Percentiles rank a stretch among this genome's conserved stretches.
phyloP scores from a whole-genome alignment of 2,329 filamentous ascomycete species.

The Aureobasidium subglaciale region DNA sequence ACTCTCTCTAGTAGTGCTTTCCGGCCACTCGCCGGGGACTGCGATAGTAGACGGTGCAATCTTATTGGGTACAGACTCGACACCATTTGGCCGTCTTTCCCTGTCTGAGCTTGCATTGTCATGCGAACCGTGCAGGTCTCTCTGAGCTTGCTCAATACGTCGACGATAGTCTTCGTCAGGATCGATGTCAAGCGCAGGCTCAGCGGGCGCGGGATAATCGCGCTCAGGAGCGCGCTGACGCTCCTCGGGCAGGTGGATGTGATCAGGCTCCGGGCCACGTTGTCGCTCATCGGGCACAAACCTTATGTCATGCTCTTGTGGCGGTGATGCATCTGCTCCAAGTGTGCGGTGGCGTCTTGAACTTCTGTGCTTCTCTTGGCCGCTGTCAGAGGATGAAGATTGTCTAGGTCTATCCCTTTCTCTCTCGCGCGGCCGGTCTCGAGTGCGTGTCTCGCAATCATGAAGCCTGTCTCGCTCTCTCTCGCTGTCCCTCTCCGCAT shows the following conservation, averaged over 20 bases:
- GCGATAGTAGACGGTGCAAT: not conserved
- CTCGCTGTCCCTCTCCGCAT: conserved; percentile 21
- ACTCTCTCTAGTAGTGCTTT: conserved; percentile 22
- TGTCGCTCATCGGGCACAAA: conserved; percentile 13
- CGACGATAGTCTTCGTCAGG: conserved; percentile 46
- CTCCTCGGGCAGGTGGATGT: no score
- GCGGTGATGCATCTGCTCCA: conserved; percentile 1
- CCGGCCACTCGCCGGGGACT: conserved; percentile 11
- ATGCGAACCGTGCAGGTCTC: not conserved
- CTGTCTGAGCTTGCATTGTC: conserved; percentile 10
- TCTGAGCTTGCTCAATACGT: conserved; percentile 35
- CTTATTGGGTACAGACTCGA: not conserved
- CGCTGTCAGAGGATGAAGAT: conserved; percentile 15
- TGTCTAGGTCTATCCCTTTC: conserved; percentile 21
- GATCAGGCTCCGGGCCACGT: no score
- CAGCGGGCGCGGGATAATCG: conserved; percentile 21
- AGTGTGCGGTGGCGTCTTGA: conserved; percentile 15
- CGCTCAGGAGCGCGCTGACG: conserved; percentile 16
- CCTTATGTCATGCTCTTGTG: conserved; percentile 13
- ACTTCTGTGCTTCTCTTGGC: conserved; percentile 3
- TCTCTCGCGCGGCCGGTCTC: conserved; percentile 22
- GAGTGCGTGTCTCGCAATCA: conserved; percentile 18
- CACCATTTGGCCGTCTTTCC: not conserved
- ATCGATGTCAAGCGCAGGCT: conserved; percentile 31
- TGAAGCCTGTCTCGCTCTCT: conserved; percentile 18